Evolutionary conservation across 495 filamentous ascomycete genomes (phyloP).

Genomic region (Xylaria longipes): DNA sequence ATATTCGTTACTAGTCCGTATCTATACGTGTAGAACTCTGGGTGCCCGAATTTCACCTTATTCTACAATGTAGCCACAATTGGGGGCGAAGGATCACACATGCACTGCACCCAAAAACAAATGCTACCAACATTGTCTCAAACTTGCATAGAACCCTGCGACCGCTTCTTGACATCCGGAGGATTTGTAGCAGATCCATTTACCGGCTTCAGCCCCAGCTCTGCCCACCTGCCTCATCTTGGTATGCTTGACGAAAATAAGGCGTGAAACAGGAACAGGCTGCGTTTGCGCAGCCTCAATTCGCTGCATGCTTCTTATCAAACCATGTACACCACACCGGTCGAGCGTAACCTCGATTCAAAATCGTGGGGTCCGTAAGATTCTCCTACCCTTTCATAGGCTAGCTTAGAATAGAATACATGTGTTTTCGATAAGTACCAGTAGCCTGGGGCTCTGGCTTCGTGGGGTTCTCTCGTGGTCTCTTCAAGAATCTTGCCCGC

Average conservation of each 20-base stretch:
- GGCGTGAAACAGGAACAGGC: background rate
- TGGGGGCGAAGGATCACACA: constrained; percentile 12
- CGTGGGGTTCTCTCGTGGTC: background rate
- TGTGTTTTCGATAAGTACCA: constrained; percentile 8
- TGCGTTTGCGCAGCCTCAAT: background rate
- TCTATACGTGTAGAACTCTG: background rate
- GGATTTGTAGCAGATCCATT: background rate
- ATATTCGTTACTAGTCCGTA: background rate
- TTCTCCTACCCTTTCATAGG: background rate
- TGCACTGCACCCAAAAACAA: constrained; percentile 10
- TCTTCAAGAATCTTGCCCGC: background rate
- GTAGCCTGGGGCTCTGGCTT: background rate
- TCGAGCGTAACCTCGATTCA: background rate
- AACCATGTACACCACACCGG: background rate
- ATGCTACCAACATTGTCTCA: constrained; percentile 17
- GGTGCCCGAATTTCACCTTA: background rate
- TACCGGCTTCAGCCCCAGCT: background rate
- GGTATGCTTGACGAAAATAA: background rate
- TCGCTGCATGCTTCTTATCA: background rate
- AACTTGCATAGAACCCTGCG: constrained; percentile 9
- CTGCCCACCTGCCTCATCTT: background rate
- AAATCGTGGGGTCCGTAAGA: background rate
- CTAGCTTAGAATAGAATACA: background rate
- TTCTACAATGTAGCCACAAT: too few relatives aligned
- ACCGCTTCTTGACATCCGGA: background rate